Percentiles rank a stretch among this genome's conserved stretches.
phyloP scores from a whole-genome alignment of 1,139 yeast species.

The Protomyces inouyei region DNA sequence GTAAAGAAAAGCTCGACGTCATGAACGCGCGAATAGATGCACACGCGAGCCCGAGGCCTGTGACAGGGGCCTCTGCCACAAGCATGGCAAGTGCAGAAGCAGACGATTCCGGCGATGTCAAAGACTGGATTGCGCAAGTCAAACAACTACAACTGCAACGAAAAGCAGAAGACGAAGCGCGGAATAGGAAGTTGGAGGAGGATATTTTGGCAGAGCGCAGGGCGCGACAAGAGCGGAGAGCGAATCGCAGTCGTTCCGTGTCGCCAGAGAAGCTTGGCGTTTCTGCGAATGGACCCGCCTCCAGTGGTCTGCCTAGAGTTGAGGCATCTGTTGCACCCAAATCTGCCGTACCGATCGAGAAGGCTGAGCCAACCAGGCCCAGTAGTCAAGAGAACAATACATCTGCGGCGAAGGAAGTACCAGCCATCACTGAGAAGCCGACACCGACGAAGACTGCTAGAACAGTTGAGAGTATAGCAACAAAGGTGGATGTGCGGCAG shows the following conservation, averaged over 20 bases:
- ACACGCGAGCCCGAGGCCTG: background rate
- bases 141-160: slow-evolving; percentile 7
- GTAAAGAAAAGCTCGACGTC: slow-evolving; percentile 3
- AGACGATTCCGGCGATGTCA: slow-evolving; percentile 8
- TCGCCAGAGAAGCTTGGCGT: slow-evolving; percentile 7
- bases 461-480: background rate
- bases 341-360: background rate
- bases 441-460: background rate
- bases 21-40: background rate
- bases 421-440: background rate
- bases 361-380: background rate
- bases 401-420: background rate
- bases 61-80: background rate
- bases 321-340: background rate
- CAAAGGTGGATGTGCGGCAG: background rate
- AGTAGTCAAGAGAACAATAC: background rate
- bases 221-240: slow-evolving; percentile 20
- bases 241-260: slow-evolving; percentile 9
- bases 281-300: background rate
- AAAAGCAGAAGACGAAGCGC: slow-evolving; percentile 19
- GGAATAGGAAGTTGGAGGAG: slow-evolving; percentile 15
- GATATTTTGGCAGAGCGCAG: slow-evolving; percentile 17
- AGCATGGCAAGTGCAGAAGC: background rate
- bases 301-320: background rate
- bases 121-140: slow-evolving; percentile 20